Evolutionary conservation across 1,284 basidiomycete genomes (phyloP).

Genomic region (Ustilago nuda): DNA sequence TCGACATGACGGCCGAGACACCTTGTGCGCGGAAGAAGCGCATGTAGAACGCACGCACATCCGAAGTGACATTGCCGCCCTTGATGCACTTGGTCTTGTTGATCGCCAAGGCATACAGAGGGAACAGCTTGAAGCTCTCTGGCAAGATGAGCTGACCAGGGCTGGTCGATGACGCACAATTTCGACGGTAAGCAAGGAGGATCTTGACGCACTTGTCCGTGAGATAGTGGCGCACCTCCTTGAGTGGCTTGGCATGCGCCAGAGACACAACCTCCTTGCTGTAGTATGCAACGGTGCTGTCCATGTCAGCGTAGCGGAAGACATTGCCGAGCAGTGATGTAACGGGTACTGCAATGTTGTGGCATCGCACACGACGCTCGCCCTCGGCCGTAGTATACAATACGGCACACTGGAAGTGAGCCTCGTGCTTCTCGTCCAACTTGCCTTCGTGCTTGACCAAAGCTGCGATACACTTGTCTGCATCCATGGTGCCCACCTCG

Average conservation of each 20-base stretch:
- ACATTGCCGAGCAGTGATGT: conserved; percentile 88
- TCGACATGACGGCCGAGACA: conserved; percentile 78
- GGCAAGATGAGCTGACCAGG: conserved; percentile 91
- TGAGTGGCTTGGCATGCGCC: conserved; percentile 77
- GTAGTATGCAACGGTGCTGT: conserved; percentile 81
- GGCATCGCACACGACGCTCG: conserved; percentile 83
- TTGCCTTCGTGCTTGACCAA: conserved; percentile 75
- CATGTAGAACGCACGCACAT: conserved; percentile 88
- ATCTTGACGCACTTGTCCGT: conserved; percentile 87
- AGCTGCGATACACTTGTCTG: conserved; percentile 82
- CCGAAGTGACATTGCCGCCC: conserved; percentile 86
- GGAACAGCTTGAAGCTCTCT: conserved; percentile 89
- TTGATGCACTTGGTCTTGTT: conserved; percentile 92
- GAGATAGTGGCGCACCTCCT: conserved; percentile 83
- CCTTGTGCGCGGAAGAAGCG: conserved; percentile 80
- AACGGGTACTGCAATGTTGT: conserved; percentile 86
- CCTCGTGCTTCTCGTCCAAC: conserved; percentile 82
- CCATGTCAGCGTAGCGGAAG: conserved; percentile 92
- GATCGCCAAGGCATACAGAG: conserved; percentile 84
- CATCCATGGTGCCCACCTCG: conserved; percentile 82
- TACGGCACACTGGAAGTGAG: conserved; percentile 88
- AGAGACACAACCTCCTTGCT: conserved; percentile 81
- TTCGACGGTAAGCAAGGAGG: conserved; percentile 86
- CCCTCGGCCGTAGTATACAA: conserved; percentile 86
- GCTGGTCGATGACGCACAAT: conserved; percentile 86